A percentile compares a stretch with the other conserved stretches of the same genome.
Conservation (phyloP, 345 rosid species). For the Sonneratia caseolaris region DNA sequence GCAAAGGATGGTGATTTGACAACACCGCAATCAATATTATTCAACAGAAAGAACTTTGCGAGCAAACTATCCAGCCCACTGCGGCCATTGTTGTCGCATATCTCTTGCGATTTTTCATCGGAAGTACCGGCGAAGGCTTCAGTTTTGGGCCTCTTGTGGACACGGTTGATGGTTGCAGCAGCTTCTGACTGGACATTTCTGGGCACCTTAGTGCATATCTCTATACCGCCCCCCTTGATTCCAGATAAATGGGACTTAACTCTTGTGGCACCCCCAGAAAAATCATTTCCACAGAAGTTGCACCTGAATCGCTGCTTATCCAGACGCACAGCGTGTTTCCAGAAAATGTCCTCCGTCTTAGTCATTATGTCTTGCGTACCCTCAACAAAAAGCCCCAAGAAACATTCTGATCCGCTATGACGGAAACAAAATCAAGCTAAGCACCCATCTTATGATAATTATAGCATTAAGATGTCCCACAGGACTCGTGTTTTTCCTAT, state of each 20-base stretch:
- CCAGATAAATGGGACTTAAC: slow-evolving; percentile 2
- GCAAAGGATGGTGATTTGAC: not conserved
- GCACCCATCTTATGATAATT: no score
- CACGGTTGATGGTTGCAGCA: not conserved
- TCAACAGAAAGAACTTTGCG: not conserved
- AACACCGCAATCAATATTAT: not conserved
- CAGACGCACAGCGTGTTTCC: slow-evolving; percentile 1
- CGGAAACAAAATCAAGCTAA: no score
- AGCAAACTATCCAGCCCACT: not conserved
- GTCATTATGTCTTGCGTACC: not conserved
- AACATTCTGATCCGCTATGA: no score
- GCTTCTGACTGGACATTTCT: not conserved
- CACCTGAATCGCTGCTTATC: slow-evolving; percentile 1
- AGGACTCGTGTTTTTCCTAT: no score
- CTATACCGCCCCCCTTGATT: not conserved
- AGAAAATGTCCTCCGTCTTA: not conserved
- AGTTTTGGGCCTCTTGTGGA: not conserved
- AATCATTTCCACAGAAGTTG: not conserved
- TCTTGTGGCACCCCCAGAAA: slow-evolving; percentile 5
- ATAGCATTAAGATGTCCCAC: no score
- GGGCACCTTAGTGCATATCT: not conserved
- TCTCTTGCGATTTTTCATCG: not conserved
- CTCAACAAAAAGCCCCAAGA: no score
- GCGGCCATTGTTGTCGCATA: not conserved
- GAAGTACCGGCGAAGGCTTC: not conserved